Conservation (phyloP, 2,329 filamentous ascomycete species). For the Stenocarpella maydis region DNA sequence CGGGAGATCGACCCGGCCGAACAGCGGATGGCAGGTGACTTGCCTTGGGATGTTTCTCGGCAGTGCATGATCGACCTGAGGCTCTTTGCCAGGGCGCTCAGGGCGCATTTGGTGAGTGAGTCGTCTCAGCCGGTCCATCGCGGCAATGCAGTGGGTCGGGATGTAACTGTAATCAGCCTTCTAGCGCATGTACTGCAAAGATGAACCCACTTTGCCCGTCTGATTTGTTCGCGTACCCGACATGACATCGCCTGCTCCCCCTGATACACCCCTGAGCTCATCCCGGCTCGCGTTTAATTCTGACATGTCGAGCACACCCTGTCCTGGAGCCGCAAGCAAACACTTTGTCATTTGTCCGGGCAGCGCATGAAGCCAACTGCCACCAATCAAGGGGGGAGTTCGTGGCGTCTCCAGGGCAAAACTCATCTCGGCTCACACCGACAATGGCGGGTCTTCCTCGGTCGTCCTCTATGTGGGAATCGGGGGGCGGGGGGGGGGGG, state of each 20-base stretch:
- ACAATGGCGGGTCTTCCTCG: conserved; percentile 12
- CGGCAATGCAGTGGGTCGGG: conserved; percentile 21
- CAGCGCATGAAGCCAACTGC: conserved; percentile 22
- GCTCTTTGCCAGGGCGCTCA: conserved; percentile 12
- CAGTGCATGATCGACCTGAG: conserved; percentile 31
- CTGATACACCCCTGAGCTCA: conserved; percentile 18
- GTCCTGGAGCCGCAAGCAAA: conserved; percentile 21
- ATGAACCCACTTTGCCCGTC: neutral
- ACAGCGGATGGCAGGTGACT: neutral
- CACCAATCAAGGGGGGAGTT: neutral
- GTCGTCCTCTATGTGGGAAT: neutral
- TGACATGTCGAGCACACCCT: conserved; percentile 15
- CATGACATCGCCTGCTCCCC: neutral
- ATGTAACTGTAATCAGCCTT: conserved; percentile 34
- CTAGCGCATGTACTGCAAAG: conserved; percentile 3
- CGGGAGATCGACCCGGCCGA: conserved; percentile 25
- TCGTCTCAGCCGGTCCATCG: conserved; percentile 1
- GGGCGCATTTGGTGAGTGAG: neutral
- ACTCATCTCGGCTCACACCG: conserved; percentile 35
- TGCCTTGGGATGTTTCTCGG: conserved; percentile 17
- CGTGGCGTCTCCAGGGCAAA: conserved; percentile 4
- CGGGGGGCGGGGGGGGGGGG: neutral
- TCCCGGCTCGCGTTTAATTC: conserved; percentile 21
- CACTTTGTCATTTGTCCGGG: conserved; percentile 20
- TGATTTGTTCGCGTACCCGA: conserved; percentile 2